Percentiles rank a stretch among this genome's conserved stretches.
Evolutionary conservation across 306 rosid genomes (phyloP).

Genomic region (Cucumis cinereus): DNA sequence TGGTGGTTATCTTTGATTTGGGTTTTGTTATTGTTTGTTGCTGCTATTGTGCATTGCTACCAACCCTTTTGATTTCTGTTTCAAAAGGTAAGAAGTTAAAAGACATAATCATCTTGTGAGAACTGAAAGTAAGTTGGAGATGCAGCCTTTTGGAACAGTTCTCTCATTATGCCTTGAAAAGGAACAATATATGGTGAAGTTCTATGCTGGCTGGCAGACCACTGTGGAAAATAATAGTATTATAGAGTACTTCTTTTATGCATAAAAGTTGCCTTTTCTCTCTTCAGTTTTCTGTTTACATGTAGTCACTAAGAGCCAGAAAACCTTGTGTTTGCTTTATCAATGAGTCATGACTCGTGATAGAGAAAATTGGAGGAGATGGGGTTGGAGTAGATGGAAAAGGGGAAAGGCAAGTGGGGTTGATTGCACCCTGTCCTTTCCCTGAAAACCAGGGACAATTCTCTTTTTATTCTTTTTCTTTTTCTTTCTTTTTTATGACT

Average conservation of each 20-base stretch:
- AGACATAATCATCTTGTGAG: not conserved
- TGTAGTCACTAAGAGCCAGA: constrained; percentile 52
- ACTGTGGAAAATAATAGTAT: not conserved
- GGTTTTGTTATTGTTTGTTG: not conserved
- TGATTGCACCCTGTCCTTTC: constrained; percentile 30
- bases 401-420: constrained; percentile 52
- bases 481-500: not conserved
- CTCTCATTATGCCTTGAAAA: constrained; percentile 4
- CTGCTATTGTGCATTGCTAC: not conserved
- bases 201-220: not conserved
- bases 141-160: constrained; percentile 10
- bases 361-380: constrained; percentile 16
- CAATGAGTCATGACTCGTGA: constrained; percentile 15
- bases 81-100: constrained; percentile 1
- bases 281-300: constrained; percentile 9
- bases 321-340: constrained; percentile 44
- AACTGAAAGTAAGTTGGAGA: not conserved
- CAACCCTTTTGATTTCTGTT: not conserved
- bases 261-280: constrained; percentile 25
- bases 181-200: constrained; percentile 18
- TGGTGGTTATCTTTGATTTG: constrained; percentile 8
- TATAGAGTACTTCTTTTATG: not conserved
- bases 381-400: constrained; percentile 21
- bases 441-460: constrained; percentile 61
- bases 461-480: not conserved